Evolutionary conservation across 2,329 filamentous ascomycete genomes (phyloP).

Genomic region (Stromatinia cepivora): DNA sequence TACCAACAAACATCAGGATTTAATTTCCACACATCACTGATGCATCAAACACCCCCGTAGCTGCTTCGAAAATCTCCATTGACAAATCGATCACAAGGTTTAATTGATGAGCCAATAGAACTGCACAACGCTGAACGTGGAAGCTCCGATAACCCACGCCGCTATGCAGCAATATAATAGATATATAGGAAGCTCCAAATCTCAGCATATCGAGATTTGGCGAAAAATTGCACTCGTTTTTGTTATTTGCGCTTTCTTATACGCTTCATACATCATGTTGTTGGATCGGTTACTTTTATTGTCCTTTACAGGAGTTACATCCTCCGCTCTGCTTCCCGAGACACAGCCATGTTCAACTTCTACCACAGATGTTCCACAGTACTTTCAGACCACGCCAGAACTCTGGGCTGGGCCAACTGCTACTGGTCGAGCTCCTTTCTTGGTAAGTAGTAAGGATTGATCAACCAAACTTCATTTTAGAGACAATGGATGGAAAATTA

Average conservation of each 20-base stretch:
- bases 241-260: conserved; percentile 23
- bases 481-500: background rate
- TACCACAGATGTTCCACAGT: conserved; percentile 53
- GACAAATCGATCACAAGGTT: background rate
- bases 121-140: background rate
- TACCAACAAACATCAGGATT: background rate
- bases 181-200: background rate
- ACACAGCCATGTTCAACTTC: conserved; percentile 11
- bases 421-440: conserved; percentile 68
- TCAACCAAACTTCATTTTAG: too few relatives aligned
- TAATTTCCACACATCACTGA: background rate
- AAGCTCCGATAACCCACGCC: background rate
- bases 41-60: conserved; percentile 3
- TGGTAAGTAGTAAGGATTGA: conserved; percentile 40
- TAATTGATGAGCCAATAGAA: background rate
- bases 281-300: conserved; percentile 21
- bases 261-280: conserved; percentile 24
- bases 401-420: conserved; percentile 65
- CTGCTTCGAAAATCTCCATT: background rate
- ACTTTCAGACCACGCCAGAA: conserved; percentile 63
- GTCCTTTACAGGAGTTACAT: conserved; percentile 17
- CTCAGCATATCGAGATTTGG: background rate
- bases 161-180: conserved; percentile 21
- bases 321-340: conserved; percentile 4
- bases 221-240: conserved; percentile 18